Base-by-base conservation (phyloP, 164 flowering plant species). In the Chimonanthus salicifolius region DNA sequence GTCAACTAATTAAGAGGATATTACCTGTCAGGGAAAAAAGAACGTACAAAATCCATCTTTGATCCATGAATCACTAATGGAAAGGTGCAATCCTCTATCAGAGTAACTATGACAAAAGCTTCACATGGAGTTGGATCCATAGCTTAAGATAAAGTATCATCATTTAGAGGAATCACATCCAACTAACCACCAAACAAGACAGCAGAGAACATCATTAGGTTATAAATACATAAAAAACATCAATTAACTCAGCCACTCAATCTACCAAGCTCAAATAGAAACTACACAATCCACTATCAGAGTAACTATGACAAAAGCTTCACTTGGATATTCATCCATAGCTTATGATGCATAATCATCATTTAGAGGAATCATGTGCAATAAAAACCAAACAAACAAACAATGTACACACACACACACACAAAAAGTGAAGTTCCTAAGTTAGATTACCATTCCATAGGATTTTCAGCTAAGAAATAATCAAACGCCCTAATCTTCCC, bases 91-190 rank as follows among this genome's bases (percentile, higher is more conserved):
- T 21, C 54, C 54, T 58, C 80, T 64, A 75, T 80, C 80, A 72
- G 80, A 58, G 80, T 81, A 78, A 81, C 79, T 78, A 81, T 76
- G 81, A 76, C 79, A 62, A 74, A 67, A 75, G 71, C 80, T 33
- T 76, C 80, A 77, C 64, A 49, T 74, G 82, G 76, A 73, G 16
- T 3, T 7, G 8, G 20, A 48, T 76, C 82, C 84, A 79, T 79
- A 71, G 77, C 79, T 71, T 66, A 63, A n/a, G 47, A 49, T 11
- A 20, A 64, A 62, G 51, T 7, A 44, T 77, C 84, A 75, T 75
- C 82, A 77, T 75, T 21, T 75, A 77, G 84, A 47, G 47, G 33
- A 54, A 54, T 54, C n/a, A 54, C 4, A 16, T 54, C 60, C 60
- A 54, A 13, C 4, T 50, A 51, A 51, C 9, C 9, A 7, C 8